phyloP scores from a whole-genome alignment of 768 basidiomycete species.

The Daedaleopsis nitida region DNA sequence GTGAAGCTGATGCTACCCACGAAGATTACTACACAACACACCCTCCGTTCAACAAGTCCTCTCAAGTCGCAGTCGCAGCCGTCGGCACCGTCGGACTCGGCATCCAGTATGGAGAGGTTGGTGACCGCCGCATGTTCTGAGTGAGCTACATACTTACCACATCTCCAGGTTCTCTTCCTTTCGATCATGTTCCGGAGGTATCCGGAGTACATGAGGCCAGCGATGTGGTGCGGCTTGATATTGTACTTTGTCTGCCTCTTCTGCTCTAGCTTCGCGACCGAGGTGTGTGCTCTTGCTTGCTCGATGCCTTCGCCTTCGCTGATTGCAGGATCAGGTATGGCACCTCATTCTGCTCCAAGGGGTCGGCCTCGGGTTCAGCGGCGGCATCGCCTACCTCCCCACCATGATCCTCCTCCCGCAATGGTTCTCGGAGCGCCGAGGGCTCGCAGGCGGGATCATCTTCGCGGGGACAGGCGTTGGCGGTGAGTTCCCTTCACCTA shows the following conservation, averaged over 20 bases:
- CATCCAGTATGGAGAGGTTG: slow-evolving; percentile 25
- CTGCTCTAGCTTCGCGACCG: slow-evolving; percentile 24
- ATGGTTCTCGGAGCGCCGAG: slow-evolving; percentile 27
- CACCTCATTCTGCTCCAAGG: slow-evolving; percentile 27
- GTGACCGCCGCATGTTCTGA: not conserved
- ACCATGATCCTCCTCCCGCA: slow-evolving; percentile 23
- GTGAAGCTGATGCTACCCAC: not conserved
- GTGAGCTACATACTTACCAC: not conserved
- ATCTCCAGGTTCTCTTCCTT: slow-evolving; percentile 14
- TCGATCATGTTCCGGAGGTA: slow-evolving; percentile 21
- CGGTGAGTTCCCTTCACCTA: slow-evolving; percentile 10
- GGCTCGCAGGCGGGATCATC: slow-evolving; percentile 26
- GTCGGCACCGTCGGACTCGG: slow-evolving; percentile 23
- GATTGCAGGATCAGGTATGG: slow-evolving; percentile 19
- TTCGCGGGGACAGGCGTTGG: slow-evolving; percentile 27
- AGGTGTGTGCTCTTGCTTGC: slow-evolving; percentile 5
- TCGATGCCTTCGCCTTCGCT: not conserved
- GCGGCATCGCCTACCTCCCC: slow-evolving; percentile 19
- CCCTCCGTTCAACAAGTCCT: slow-evolving; percentile 22
- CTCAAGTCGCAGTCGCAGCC: slow-evolving; percentile 20
- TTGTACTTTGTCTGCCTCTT: slow-evolving; percentile 19
- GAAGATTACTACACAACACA: slow-evolving; percentile 25
- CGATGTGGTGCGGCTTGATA: slow-evolving; percentile 22
- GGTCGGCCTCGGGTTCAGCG: slow-evolving; percentile 23
- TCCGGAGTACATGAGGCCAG: slow-evolving; percentile 21